Conservation (phyloP, 768 basidiomycete genomes). For the Cystofilobasidium bisporidii region DNA sequence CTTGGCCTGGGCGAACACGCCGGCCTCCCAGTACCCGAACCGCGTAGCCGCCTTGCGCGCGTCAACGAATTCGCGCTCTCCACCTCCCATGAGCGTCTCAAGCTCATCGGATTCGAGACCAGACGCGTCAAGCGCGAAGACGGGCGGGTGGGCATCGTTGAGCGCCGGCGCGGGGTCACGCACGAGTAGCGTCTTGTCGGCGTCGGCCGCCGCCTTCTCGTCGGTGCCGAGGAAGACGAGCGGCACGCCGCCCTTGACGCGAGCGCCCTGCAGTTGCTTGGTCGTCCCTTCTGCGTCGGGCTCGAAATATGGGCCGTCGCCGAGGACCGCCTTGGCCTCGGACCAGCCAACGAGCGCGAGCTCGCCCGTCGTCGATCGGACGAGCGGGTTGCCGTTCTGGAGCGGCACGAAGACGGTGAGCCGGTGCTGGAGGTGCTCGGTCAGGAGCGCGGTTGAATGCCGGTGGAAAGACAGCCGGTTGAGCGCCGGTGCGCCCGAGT, state of each 20-base stretch:
- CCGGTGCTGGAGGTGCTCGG: conserved; percentile 53
- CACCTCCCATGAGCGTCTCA: background rate
- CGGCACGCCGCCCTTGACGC: background rate
- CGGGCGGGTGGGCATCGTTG: conserved; percentile 13
- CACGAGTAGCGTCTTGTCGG: conserved; percentile 17
- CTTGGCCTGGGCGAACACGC: conserved; percentile 65
- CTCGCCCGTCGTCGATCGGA: conserved; percentile 35
- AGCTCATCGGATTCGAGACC: background rate
- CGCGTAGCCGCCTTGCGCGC: conserved; percentile 50
- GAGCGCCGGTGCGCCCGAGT: background rate
- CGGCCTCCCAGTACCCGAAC: conserved; percentile 58
- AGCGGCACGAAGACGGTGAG: conserved; percentile 69
- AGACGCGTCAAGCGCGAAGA: conserved; percentile 19
- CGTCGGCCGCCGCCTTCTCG: background rate
- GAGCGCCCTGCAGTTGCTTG: conserved; percentile 26
- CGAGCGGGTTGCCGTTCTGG: conserved; percentile 60
- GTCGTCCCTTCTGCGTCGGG: conserved; percentile 4
- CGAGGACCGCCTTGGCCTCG: background rate
- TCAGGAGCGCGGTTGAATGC: conserved; percentile 69
- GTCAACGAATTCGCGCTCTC: conserved; percentile 20
- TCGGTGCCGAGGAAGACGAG: conserved; percentile 26
- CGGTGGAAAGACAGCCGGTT: conserved; percentile 50
- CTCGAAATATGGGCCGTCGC: conserved; percentile 6
- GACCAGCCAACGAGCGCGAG: conserved; percentile 17
- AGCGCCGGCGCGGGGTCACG: conserved; percentile 16